Base-by-base conservation (phyloP, 495 filamentous ascomycete species). In the Hyaloscypha variabilis region DNA sequence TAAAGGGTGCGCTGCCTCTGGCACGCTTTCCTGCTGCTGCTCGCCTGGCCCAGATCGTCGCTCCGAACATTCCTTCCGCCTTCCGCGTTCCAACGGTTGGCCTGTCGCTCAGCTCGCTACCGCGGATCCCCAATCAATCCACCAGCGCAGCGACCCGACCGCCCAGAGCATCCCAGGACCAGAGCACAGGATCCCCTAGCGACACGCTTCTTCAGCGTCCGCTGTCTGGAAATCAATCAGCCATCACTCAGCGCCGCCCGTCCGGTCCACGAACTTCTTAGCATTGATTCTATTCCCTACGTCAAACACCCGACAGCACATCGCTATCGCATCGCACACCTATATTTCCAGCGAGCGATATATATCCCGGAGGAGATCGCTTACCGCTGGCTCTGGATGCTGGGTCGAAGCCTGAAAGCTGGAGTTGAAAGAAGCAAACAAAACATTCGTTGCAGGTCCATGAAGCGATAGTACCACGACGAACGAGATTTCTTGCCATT, bases 161-260 rank as follows among this genome's bases (percentile, higher is more conserved):
- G 52, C 3, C 36, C 25, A 29, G 3, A 17, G 2, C 30, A 42
- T 56, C 61, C 61, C 61, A 63, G 61, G 17, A 42, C 61, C 61
- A 56, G 46, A 56, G 51, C 51, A 63, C 29, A 63, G 61, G 61
- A 63, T 63, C 51, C 50, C 61, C 61, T 21, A 4, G 31, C 24
- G 34, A 63, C 30, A 29, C 51, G 19, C 24, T 46, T 30, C 31
- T 30, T 57, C 52, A 57, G 24, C 51, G 51, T 26, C 61, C 49
- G 49, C 36, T 2, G 19, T 29, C 29, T 24, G 17, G 36, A n/a
- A 39, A 56, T 61, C 34, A 49, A 49, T 62, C 64, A 57, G 51
- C 56, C 26, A 58, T 65, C 62, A 52, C 56, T 42, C 63, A 66
- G 63, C 63, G 60, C 23, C 25, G 13, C 24, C 34, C 31, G 14